Evolutionary conservation across 306 rosid genomes (phyloP), one percentile per base, ranked within the genome.

Genomic region (Cajanus cajan): DNA sequence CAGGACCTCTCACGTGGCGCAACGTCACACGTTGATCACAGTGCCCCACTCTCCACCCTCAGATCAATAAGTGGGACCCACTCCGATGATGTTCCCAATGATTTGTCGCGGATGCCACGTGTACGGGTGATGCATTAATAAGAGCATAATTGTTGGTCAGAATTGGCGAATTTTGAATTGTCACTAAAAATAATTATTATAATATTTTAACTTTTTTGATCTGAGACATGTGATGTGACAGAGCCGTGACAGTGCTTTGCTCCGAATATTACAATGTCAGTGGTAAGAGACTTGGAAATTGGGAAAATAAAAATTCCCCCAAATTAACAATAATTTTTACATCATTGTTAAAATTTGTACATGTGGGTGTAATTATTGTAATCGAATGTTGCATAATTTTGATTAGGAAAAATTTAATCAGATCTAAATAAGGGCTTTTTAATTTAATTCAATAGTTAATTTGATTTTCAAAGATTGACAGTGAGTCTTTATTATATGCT

Each of bases 31-130:
- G 79, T 40, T 6, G 19, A 3, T 16, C 5, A 0, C 0, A 0
- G 31, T 8, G 16, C 43, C 44, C 22, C 13, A 8, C 12, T 10
- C 0, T 28, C 13, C 15, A 21, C 43, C 57, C 55, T 50, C 4
- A 11, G 51, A 21, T 9, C 31, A 4, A 8, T 0, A 9, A 0
- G 80, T 71, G 92, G 89, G 89, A 57, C 89, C 87, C 74, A 33
- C 3, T 0, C 0, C 4, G 85, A 88, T 86, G 88, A 85, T 77
- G 80, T 85, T 86, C 89, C 92, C 92, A 77, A 90, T 85, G 80
- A 90, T 85, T 77, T 80, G 11, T 48, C 64, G 0, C 7, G 15
- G 79, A 7, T 72, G 82, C 82, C 92, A 86, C 92, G 90, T 88
- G 91, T 82, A 79, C 80, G 88, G 89, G 76, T 69, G 80, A 78